A percentile compares a stretch with the other conserved stretches of the same genome.
phyloP scores from a whole-genome alignment of 495 filamentous ascomycete species.

The Trichoderma parareesei region DNA sequence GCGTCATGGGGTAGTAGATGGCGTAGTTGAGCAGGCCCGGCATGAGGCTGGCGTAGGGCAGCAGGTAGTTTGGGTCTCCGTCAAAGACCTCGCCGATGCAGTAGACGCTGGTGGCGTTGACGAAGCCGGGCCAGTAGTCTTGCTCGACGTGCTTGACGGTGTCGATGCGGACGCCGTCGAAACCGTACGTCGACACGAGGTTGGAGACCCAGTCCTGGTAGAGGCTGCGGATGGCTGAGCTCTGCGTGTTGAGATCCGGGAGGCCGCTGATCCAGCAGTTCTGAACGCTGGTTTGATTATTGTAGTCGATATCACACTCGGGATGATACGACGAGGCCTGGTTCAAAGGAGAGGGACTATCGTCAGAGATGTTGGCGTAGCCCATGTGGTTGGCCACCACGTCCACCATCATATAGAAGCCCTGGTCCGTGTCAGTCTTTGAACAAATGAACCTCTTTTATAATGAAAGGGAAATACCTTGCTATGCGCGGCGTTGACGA shows the following conservation, averaged over 20 bases:
- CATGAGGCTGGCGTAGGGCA: conserved; percentile 55
- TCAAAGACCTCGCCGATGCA: conserved; percentile 61
- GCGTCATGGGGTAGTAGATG: conserved; percentile 52
- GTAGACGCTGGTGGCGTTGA: conserved; percentile 60
- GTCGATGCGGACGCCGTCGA: conserved; percentile 75
- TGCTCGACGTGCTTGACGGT: conserved; percentile 65
- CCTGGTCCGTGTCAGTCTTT: not conserved
- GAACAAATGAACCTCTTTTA: too few relatives aligned
- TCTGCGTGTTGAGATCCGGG: conserved; percentile 62
- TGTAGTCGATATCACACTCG: conserved; percentile 60
- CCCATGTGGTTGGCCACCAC: conserved; percentile 76
- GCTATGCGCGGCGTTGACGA: conserved; percentile 48
- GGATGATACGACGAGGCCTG: conserved; percentile 52
- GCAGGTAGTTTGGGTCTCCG: conserved; percentile 52
- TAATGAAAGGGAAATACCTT: conserved; percentile 42
- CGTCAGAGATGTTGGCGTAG: conserved; percentile 51
- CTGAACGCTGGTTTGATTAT: conserved; percentile 39
- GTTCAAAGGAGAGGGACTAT: conserved; percentile 40
- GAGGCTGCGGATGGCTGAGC: conserved; percentile 42
- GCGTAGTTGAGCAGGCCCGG: conserved; percentile 63
- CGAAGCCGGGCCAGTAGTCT: conserved; percentile 60
- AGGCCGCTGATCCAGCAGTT: conserved; percentile 61
- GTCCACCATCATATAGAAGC: conserved; percentile 63
- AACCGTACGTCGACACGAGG: conserved; percentile 59
- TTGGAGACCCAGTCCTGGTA: conserved; percentile 59